These are phyloP conservation scores for Fraxinus paxiana DNA, from an alignment of 305 asterid genomes.

Conservation along the genomic window DNA sequence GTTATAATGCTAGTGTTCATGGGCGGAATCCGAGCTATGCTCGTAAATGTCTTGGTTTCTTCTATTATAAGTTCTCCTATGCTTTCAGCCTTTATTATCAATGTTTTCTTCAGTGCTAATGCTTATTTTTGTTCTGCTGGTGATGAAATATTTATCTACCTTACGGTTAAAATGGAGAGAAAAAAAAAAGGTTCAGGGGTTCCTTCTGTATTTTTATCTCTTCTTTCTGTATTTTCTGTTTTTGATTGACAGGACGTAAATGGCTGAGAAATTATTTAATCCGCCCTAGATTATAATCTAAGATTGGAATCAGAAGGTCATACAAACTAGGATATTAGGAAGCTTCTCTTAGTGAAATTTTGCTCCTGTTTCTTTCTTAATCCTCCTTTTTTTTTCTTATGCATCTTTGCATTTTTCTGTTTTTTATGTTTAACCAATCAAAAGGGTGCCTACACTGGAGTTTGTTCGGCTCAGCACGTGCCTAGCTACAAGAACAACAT, in stretches of 20 bases:
- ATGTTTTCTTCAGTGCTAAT: not conserved
- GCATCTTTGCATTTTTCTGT: not conserved
- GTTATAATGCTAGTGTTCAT: not conserved
- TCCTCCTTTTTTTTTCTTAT: not conserved
- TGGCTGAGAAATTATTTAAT: not conserved
- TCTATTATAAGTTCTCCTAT: not conserved
- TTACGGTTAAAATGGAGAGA: not conserved
- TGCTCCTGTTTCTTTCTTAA: not conserved
- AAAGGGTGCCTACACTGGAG: slow-evolving; percentile 92
- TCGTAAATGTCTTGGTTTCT: not conserved
- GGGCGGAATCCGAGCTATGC: not conserved
- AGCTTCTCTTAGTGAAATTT: not conserved
- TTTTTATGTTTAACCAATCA: not conserved
- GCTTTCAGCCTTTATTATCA: not conserved
- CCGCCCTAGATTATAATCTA: not conserved
- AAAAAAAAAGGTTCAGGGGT: not conserved
- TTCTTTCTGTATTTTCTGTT: too few species aligned
- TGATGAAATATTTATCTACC: not conserved
- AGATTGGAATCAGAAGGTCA: not conserved
- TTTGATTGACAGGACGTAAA: not conserved
- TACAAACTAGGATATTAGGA: not conserved
- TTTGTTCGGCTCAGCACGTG: slow-evolving; percentile 78
- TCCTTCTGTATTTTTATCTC: not conserved
- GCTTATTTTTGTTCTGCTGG: not conserved
- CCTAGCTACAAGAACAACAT: slow-evolving; percentile 82